A percentile compares a stretch with the other conserved stretches of the same genome.
Evolutionary conservation across 2,329 filamentous ascomycete species (phyloP).

Genomic region (Cercospora nicotianae): DNA sequence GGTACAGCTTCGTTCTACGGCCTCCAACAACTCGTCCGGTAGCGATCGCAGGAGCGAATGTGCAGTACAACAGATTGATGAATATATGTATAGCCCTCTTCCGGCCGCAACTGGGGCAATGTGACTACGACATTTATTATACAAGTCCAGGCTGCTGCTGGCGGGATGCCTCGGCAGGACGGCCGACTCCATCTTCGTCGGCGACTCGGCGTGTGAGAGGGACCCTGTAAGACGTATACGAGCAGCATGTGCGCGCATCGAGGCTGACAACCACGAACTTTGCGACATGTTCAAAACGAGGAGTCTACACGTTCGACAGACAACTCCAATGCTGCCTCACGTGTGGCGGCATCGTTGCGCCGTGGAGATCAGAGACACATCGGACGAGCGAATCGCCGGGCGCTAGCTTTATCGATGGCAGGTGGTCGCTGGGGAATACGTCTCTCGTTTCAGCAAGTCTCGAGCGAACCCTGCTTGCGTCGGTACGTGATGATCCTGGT

Average conservation of each 20-base stretch:
- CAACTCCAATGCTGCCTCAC: background rate
- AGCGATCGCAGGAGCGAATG: background rate
- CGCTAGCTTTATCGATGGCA: conserved; percentile 3
- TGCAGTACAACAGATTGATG: background rate
- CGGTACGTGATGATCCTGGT: conserved; percentile 1
- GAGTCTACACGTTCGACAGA: background rate
- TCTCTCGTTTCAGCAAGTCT: conserved; percentile 7
- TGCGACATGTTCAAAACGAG: background rate
- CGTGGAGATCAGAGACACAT: background rate
- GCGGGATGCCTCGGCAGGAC: background rate
- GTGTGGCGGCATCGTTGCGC: background rate
- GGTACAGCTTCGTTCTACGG: background rate
- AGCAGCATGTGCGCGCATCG: background rate
- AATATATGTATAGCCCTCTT: background rate
- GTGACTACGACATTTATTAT: background rate
- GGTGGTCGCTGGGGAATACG: background rate
- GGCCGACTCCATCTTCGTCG: background rate
- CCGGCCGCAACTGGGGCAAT: background rate
- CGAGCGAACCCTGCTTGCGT: background rate
- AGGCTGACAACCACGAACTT: background rate
- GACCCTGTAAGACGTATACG: background rate
- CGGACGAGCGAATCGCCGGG: background rate
- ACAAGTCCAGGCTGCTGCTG: background rate
- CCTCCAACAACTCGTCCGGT: background rate
- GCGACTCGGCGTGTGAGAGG: background rate